phyloP scores from a whole-genome alignment of 371 early-diverging fungal genomes.

The Smittium culicis region DNA sequence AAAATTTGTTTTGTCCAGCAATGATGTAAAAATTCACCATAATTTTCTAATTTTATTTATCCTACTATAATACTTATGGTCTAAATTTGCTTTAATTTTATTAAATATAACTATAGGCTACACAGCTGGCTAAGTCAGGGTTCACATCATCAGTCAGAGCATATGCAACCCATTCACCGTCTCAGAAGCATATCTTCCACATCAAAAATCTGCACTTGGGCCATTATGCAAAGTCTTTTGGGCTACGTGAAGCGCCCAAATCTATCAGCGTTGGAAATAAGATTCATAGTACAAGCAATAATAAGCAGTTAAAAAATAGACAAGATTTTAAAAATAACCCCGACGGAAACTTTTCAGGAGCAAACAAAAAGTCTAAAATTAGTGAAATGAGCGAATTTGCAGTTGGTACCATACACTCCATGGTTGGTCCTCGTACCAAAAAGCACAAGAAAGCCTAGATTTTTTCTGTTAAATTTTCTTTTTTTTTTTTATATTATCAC shows the following conservation, averaged over 20 bases:
- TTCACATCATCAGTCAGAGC: constrained; percentile 80
- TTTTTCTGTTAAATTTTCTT: background rate
- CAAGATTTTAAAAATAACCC: constrained; percentile 7
- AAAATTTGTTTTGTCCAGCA: constrained; percentile 21
- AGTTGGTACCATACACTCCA: constrained; percentile 19
- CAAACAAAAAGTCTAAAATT: constrained; percentile 35
- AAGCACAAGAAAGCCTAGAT: background rate
- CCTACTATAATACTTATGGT: too few relatives aligned
- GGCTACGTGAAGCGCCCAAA: constrained; percentile 67
- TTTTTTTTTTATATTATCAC: background rate
- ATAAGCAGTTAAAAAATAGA: constrained; percentile 32
- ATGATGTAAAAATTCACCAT: constrained; percentile 4
- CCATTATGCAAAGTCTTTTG: constrained; percentile 92
- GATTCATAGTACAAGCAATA: constrained; percentile 32
- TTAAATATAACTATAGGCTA: constrained; percentile 10
- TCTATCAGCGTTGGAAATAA: constrained; percentile 14
- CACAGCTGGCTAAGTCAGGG: constrained; percentile 38
- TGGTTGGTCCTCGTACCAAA: background rate
- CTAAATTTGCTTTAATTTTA: too few relatives aligned
- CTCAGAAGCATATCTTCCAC: constrained; percentile 81
- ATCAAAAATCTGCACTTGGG: constrained; percentile 85
- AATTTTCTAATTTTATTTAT: background rate
- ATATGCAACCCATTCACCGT: constrained; percentile 76
- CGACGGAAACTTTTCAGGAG: constrained; percentile 18
- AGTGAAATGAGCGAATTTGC: constrained; percentile 40